These are phyloP conservation scores for Lepidium sativum DNA, from an alignment of 345 rosid species.

Conservation along the genomic window DNA sequence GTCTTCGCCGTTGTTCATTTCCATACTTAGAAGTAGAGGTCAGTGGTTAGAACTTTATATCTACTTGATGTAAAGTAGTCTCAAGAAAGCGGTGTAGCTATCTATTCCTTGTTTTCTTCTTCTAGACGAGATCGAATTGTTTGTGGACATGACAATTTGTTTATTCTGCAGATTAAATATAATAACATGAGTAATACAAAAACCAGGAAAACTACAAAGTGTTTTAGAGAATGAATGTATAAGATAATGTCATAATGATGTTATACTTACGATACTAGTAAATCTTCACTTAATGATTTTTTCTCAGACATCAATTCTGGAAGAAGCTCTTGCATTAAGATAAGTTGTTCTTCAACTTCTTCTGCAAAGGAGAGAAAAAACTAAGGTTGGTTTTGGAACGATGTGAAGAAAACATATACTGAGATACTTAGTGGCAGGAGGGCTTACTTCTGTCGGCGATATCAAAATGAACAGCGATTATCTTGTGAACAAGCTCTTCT, in stretches of 20 bases:
- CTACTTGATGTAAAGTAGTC: not conserved
- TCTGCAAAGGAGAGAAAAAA: slow-evolving; percentile 28
- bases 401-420: not conserved
- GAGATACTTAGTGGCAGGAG: not conserved
- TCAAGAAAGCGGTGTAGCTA: not conserved
- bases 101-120: slow-evolving; percentile 36
- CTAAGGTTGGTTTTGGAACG: not conserved
- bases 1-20: no score
- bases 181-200: not conserved
- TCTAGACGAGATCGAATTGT: slow-evolving; percentile 39
- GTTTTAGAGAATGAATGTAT: not conserved
- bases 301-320: slow-evolving; percentile 88
- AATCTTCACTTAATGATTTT: slow-evolving; percentile 51
- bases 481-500: slow-evolving; percentile 67
- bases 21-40: no score
- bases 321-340: slow-evolving; percentile 58
- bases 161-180: slow-evolving; percentile 40
- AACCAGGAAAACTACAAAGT: not conserved
- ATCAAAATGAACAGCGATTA: slow-evolving; percentile 43
- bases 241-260: no score
- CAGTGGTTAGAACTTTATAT: not conserved
- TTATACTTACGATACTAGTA: slow-evolving; percentile 54
- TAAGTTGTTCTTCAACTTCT: slow-evolving; percentile 77
- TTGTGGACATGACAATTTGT: slow-evolving; percentile 43
- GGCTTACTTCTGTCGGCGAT: slow-evolving; percentile 70